Percentiles rank a stretch among this genome's conserved stretches.
phyloP scores from a whole-genome alignment of 805 yeast species.

The Jamesozyma spencerorum region DNA sequence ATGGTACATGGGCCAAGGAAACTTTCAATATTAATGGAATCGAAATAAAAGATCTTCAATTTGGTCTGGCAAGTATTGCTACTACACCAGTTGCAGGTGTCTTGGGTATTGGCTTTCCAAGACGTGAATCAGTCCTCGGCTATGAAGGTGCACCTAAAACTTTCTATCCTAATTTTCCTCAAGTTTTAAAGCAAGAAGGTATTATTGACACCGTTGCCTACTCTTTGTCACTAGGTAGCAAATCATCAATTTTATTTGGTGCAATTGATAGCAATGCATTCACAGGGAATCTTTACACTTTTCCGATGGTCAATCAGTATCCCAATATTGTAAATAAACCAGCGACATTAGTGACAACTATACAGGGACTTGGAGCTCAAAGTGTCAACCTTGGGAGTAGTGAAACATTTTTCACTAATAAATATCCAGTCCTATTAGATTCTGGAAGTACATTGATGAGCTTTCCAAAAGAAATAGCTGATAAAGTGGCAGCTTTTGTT shows the following conservation, averaged over 20 bases:
- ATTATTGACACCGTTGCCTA: conserved; percentile 43
- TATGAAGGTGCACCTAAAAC: conserved; percentile 17
- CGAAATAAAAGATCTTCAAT: conserved; percentile 40
- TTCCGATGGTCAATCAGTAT: conserved; percentile 41
- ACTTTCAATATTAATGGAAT: conserved; percentile 40
- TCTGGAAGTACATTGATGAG: conserved; percentile 48
- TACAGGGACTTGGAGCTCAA: conserved; percentile 33
- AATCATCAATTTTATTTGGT: conserved; percentile 53
- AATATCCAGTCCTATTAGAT: conserved; percentile 39
- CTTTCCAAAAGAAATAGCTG: conserved; percentile 33
- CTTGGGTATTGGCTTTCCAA: conserved; percentile 55
- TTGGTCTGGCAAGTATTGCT: conserved; percentile 58
- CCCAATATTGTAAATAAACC: conserved; percentile 17
- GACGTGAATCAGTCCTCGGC: conserved; percentile 43
- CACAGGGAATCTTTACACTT: conserved; percentile 37
- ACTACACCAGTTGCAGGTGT: conserved; percentile 51
- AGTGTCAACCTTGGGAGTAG: conserved; percentile 11
- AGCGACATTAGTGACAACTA: conserved; percentile 41
- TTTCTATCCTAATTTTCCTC: conserved; percentile 54
- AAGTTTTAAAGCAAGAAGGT: conserved; percentile 43
- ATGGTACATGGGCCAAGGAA: conserved; percentile 57
- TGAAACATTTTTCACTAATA: conserved; percentile 17
- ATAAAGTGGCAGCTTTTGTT: conserved; percentile 23
- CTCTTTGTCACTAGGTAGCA: conserved; percentile 42
- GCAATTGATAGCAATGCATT: conserved; percentile 51